These are phyloP conservation scores for Microbotryum saponariae DNA, from an alignment of 1,284 basidiomycete genomes.

Conservation along the genomic window DNA sequence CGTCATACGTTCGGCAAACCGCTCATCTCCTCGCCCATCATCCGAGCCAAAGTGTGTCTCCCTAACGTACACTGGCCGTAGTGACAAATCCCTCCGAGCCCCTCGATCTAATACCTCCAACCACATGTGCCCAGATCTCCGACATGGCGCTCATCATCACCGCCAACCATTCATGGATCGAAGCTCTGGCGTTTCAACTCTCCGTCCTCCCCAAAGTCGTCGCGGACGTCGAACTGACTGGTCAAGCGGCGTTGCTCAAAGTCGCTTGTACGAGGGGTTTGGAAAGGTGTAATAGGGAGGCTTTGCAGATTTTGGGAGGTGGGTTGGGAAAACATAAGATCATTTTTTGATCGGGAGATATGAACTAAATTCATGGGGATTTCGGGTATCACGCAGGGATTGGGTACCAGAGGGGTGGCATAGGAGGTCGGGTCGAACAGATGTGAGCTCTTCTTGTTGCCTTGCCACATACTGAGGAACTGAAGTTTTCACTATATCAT, in stretches of 20 bases:
- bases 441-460: neutral
- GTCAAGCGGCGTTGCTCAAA: constrained; percentile 32
- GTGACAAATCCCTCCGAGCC: no score
- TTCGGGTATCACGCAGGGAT: neutral
- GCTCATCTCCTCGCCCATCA: no score
- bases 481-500: no score
- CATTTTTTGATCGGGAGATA: neutral
- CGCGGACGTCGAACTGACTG: constrained; percentile 21
- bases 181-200: constrained; percentile 14
- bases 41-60: no score
- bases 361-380: neutral
- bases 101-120: no score
- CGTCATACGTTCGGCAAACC: no score
- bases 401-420: constrained; percentile 27
- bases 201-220: constrained; percentile 5
- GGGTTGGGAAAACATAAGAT: neutral
- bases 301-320: constrained; percentile 31
- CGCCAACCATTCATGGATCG: no score
- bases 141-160: no score
- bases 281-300: constrained; percentile 24
- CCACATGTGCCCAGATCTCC: no score
- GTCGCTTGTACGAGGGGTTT: constrained; percentile 27
- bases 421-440: constrained; percentile 25
- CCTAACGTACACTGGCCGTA: no score
- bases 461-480: no score